Percentiles rank a stretch among this genome's conserved stretches.
These are phyloP conservation scores for Cladobotryum protrusum DNA, from an alignment of 2,329 filamentous ascomycete species.

Conservation along the genomic window DNA sequence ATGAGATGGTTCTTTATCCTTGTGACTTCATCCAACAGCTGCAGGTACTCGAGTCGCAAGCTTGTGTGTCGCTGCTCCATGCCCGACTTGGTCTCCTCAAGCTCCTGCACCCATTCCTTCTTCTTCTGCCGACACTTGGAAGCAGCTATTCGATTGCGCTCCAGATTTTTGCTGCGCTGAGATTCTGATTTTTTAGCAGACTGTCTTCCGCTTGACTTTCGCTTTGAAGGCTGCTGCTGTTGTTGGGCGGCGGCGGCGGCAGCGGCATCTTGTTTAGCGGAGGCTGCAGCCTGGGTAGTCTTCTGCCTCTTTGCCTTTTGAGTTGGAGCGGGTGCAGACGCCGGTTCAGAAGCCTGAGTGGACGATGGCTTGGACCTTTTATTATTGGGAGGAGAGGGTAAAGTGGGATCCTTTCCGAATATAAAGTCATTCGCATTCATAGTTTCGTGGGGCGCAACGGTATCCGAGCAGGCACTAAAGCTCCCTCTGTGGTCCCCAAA, in stretches of 20 bases:
- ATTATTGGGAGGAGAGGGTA: neutral
- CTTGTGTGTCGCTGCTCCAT: slow-evolving; percentile 39
- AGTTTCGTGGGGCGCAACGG: slow-evolving; percentile 5
- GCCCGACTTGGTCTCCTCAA: slow-evolving; percentile 39
- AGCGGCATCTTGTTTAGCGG: neutral
- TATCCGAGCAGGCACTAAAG: slow-evolving; percentile 3
- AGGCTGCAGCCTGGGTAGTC: neutral
- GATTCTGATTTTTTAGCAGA: neutral
- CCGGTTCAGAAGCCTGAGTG: neutral
- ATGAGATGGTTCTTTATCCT: slow-evolving; percentile 46
- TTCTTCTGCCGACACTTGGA: slow-evolving; percentile 69
- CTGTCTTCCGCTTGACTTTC: slow-evolving; percentile 3
- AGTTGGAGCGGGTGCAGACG: neutral
- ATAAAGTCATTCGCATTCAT: neutral
- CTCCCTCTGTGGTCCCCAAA: slow-evolving; percentile 8
- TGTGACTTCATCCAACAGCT: slow-evolving; percentile 38
- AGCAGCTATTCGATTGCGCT: slow-evolving; percentile 66
- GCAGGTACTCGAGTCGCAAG: slow-evolving; percentile 38
- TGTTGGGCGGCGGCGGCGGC: neutral
- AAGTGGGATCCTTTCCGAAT: neutral
- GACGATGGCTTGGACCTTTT: slow-evolving; percentile 4
- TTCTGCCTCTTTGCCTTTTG: slow-evolving; percentile 5
- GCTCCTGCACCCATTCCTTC: slow-evolving; percentile 45
- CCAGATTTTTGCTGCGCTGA: slow-evolving; percentile 52
- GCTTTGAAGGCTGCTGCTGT: neutral